Base-by-base conservation (phyloP, 1,284 basidiomycete species). In the Mycena sp. region DNA sequence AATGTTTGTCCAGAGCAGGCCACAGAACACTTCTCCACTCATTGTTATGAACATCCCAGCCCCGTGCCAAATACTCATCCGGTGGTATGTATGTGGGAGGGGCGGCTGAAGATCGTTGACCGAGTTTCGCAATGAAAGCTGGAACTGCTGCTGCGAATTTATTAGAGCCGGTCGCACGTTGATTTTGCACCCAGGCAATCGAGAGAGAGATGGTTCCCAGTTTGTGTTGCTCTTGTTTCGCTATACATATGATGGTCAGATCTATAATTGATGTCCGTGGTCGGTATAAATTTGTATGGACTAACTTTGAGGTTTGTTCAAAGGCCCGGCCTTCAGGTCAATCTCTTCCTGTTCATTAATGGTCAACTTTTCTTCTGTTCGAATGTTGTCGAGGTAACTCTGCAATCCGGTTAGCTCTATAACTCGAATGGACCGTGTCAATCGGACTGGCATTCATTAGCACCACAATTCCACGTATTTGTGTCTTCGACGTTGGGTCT, bases 21-120 rank as follows among this genome's bases (percentile, higher is more conserved):
- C 52, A 54, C 28, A 54, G 19, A 35, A 54, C 52, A 16, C 10
- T 26, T 35, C 52, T 44, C 52, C 52, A 54, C 52, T 43, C 17
- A 7, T 54, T 44, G 19, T 44, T 54, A 25, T 30, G 30, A 4
- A 16, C 52, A 14, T 54, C 52, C 52, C 52, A 54, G 5, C 52
- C 52, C 5, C 51, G 51, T 9, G 51, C 51, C 26, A 53, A 19
- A 37, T 43, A 53, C 26, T 53, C 51, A 4, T 53, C 40, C 2
- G 40, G 40, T 23, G 29, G 29, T 9, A 54, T 44, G 19, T 25
- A 21, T 1, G n/a, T 23, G n/a, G 26, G 3, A 44, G 25, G 9
- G 25, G 2, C 11, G 6, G 23, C 17, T 0, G 19, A 11, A 4
- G 40, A 7, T 11, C 16, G 10, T 54, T 14, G 26, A 14, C 7